Conservation (phyloP, 306 rosid genomes). For the Gillenia trifoliata region DNA sequence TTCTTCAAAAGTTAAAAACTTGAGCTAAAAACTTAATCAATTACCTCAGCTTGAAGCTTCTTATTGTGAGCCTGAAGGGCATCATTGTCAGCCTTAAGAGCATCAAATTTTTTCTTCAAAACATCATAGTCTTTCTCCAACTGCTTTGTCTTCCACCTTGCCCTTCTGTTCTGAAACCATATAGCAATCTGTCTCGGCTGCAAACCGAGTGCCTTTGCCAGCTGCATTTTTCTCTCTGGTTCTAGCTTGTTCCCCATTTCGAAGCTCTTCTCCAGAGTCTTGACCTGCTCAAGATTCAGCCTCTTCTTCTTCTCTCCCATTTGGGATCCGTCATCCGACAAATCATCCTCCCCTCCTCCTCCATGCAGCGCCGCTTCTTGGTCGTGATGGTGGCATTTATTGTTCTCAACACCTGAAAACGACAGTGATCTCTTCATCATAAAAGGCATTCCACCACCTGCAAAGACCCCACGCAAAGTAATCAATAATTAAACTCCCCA, state of each 20-base stretch:
- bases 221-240: conserved; percentile 84
- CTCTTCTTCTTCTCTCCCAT: conserved; percentile 93
- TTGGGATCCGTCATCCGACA: conserved; percentile 84
- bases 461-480: conserved; percentile 1
- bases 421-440: conserved; percentile 89
- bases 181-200: conserved; percentile 92
- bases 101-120: conserved; percentile 77
- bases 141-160: conserved; percentile 94
- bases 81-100: conserved; percentile 72
- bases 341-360: conserved; percentile 53
- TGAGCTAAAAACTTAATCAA: background rate
- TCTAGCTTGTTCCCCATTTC: conserved; percentile 91
- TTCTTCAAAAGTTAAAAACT: background rate
- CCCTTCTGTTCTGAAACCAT: conserved; percentile 95
- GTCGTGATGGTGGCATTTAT: conserved; percentile 20
- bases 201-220: conserved; percentile 71
- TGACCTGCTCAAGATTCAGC: conserved; percentile 76
- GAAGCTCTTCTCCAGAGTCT: conserved; percentile 87
- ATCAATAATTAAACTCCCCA: background rate
- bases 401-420: conserved; percentile 60
- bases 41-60: conserved; percentile 75
- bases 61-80: conserved; percentile 67
- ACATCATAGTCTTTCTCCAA: conserved; percentile 77
- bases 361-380: conserved; percentile 9
- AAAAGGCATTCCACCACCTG: conserved; percentile 44